Base-by-base conservation (phyloP, 352 stramenopile species). In the Phytophthora palmivora region DNA sequence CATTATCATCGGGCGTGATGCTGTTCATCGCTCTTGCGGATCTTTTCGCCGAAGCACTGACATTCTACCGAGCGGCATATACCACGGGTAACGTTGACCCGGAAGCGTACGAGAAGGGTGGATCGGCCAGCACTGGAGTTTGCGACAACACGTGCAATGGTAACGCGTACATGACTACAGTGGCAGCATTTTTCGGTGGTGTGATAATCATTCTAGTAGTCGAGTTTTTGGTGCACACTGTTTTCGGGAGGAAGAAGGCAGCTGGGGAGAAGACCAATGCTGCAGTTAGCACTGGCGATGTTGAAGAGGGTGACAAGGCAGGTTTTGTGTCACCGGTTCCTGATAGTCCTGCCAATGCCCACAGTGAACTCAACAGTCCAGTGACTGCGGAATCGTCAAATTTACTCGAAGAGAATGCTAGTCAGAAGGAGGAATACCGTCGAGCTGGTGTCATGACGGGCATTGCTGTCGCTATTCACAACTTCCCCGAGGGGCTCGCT, bases 401-500 rank as follows among this genome's bases (percentile, higher is more conserved):
- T 26, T 43, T 67, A 14, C 43, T 67, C 7, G 59, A 67, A 36
- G 38, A 59, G 16, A 49, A 39, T 11, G 33, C 32, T 11, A 15
- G 14, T n/a, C 51, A 59, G 16, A 84, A 88, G 58, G 54, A 79
- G 8, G 69, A 85, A 22, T 89, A 95, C 47, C 77, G 88, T 21
- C 79, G 82, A 16, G 92, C 96, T 51, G 95, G 95, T 51, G 70
- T 98, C 4, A 87, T 96, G 57, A 98, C 95, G 2, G 97, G 95
- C 12, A 70, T 98, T 9, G 96, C 93, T 37, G 98, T 99, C 55
- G 94, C 88, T 4, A 97, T 98, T 36, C 97, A 99, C 76, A 99
- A 99, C 74, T 97, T 99, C 65, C 96, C 96, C 0, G 97, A 99
- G 64, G 97, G 97, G 0, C 63, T 99, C 8, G 97, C 96, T 15